Percentiles rank a stretch among this genome's conserved stretches.
phyloP scores from a whole-genome alignment of 495 filamentous ascomycete genomes.

The Tetracladium marchalianum region DNA sequence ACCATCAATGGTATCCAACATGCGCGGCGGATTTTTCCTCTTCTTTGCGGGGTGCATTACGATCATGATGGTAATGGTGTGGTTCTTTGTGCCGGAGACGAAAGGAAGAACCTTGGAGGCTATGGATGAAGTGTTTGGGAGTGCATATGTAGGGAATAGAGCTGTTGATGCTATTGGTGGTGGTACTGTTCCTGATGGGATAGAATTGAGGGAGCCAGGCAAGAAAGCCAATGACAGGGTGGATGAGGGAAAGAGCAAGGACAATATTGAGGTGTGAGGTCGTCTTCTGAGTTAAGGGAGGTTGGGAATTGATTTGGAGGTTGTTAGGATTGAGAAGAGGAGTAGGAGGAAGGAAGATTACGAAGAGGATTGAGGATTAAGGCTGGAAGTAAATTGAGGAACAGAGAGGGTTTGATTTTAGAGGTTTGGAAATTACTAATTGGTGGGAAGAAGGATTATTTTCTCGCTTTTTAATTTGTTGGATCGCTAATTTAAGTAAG shows the following conservation, averaged over 20 bases:
- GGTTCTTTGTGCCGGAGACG: constrained; percentile 13
- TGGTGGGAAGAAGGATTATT: too few relatives aligned
- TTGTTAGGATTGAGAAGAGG: too few relatives aligned
- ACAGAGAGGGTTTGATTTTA: too few relatives aligned
- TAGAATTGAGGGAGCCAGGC: background rate
- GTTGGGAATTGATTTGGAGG: too few relatives aligned
- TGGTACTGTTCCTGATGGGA: background rate
- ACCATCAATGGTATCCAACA: constrained; percentile 5
- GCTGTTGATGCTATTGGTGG: background rate
- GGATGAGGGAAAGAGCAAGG: background rate
- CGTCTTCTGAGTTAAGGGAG: too few relatives aligned
- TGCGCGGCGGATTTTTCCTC: constrained; percentile 13
- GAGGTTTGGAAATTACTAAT: too few relatives aligned
- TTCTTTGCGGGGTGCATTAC: constrained; percentile 11
- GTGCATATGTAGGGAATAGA: constrained; percentile 2
- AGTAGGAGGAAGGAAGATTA: too few relatives aligned
- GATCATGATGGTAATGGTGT: constrained; percentile 3
- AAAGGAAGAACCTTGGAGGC: constrained; percentile 13
- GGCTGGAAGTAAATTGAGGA: too few relatives aligned
- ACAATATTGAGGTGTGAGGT: background rate
- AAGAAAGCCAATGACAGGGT: background rate
- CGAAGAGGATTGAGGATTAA: too few relatives aligned
- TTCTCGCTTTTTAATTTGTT: too few relatives aligned
- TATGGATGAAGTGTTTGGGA: constrained; percentile 13
- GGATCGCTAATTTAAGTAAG: too few relatives aligned